Base-by-base conservation (phyloP, 371 early-diverging fungal genomes). In the Lichtheimia ornata region DNA sequence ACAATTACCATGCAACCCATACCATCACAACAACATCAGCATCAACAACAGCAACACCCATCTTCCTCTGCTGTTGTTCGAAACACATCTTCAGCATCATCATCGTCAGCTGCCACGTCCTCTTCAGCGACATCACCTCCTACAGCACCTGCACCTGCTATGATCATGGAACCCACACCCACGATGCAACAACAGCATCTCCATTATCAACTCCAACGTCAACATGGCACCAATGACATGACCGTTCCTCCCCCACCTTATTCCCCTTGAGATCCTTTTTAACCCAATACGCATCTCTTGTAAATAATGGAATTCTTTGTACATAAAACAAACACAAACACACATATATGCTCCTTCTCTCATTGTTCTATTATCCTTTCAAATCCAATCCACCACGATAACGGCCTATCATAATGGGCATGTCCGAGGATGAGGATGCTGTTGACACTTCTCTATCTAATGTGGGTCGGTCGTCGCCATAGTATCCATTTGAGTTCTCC, bases 101-200 rank as follows among this genome's bases (percentile, higher is more conserved):
- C 45, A 25, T 27, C 24, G 1, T 27, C 52, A 9, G 27, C 25
- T 25, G 51, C 22, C 5, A 18, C 50, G 4, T 45, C 47, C n/a
- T 45, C 20, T 6, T 45, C 47, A n/a, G 9, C 17, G n/a, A 45
- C 47, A n/a, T 45, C 35, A 9, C 35, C 28, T 12, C 41, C 24
- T 12, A 42, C 20, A 42, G n/a, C 44, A 56, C 24, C 49, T 5
- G 20, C 50, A 49, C 24, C 58, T n/a, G 42, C 47, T 50, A 28
- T 20, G 56, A 58, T n/a, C 41, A 54, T 25, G 5, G 57, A 45
- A 56, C 18, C 57, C 11, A 69, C 64, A 2, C 69, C 69, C 15
- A 50, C 58, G n/a, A 64, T 64, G 64, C 69, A 69, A 51, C 69
- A 69, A 44, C 53, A 55, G 35, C 60, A 63, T 30, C 58, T 69